These are phyloP conservation scores for Saccharomyces paradoxus DNA, from an alignment of 805 yeast genomes.

Conservation along the genomic window DNA sequence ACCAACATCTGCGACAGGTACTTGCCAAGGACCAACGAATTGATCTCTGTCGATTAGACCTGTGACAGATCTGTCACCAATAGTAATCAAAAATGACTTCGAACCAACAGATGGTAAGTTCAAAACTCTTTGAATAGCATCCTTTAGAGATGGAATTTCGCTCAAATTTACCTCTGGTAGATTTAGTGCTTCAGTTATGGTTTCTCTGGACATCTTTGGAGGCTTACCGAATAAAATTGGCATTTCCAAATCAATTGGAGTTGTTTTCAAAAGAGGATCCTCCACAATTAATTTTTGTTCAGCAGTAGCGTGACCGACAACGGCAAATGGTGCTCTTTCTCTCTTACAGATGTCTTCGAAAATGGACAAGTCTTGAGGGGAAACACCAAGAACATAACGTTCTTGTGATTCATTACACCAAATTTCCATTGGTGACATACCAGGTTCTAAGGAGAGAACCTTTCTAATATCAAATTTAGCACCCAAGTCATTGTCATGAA, in stretches of 20 bases:
- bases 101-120: slow-evolving; percentile 92
- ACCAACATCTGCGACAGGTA: slow-evolving; percentile 97
- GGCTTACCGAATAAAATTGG: slow-evolving; percentile 91
- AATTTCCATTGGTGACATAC: slow-evolving; percentile 98
- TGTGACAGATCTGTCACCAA: slow-evolving; percentile 96
- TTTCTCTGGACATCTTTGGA: slow-evolving; percentile 83
- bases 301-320: slow-evolving; percentile 87
- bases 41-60: slow-evolving; percentile 96
- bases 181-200: slow-evolving; percentile 52
- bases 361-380: slow-evolving; percentile 60
- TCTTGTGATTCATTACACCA: slow-evolving; percentile 99
- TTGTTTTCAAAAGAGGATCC: slow-evolving; percentile 66
- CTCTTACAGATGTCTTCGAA: slow-evolving; percentile 81
- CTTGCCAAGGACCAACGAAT: slow-evolving; percentile 99
- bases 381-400: slow-evolving; percentile 89
- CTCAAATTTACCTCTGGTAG: slow-evolving; percentile 35
- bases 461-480: slow-evolving; percentile 88
- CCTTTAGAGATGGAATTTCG: slow-evolving; percentile 37
- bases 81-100: slow-evolving; percentile 89
- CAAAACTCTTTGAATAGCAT: slow-evolving; percentile 74
- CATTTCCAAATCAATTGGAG: slow-evolving; percentile 95
- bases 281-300: slow-evolving; percentile 77
- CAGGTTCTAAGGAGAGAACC: slow-evolving; percentile 84
- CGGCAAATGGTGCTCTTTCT: slow-evolving; percentile 94
- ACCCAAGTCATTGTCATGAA: slow-evolving; percentile 93